Base-by-base conservation (phyloP, 495 filamentous ascomycete genomes). In the Acidiella bohemica region DNA sequence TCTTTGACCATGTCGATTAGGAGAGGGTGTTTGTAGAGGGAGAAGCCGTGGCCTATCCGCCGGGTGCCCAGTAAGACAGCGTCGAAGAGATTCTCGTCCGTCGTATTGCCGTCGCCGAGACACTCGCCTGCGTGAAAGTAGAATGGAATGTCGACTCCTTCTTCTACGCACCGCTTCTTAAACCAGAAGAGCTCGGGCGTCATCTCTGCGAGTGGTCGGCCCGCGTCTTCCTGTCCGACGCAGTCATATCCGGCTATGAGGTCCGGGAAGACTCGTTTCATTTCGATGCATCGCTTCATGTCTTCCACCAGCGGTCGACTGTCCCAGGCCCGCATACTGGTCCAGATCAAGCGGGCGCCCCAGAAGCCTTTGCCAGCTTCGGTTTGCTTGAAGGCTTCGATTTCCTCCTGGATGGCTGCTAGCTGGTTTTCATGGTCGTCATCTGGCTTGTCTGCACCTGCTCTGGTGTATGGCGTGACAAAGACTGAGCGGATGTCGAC, bases 51-150 rank as follows among this genome's bases (percentile, higher is more conserved):
- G 5, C 87, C 86, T 30, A 97, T 90, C 27, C 90, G 71, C 18
- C 88, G 68, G 0, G 84, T 85, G 3, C 86, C 87, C 7, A 96
- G 72, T 1, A 95, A 65, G 7, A 96, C 67, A 0, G 84, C 85
- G 57, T 95, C 87, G 58, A 87, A 93, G 2, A 95, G 70, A 51
- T 95, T 93, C 46, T 82, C 66, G 44, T 94, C 85, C 0, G 78
- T 74, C 17, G 63, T 65, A 49, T 73, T 76, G 11, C 82, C 85
- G 47, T 86, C 78, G 12, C 83, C 82, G 0, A 87, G 70, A 27
- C 70, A 78, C 56, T 93, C 85, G 21, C 87, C 90, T 2, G 87
- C 90, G 52, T 93, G 86, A 59, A 97, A 87, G 65, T 88, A 90
- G 61, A 93, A 92, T 2, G 90, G 90, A n/a, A 97, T 78, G 17